Percentiles rank a stretch among this genome's conserved stretches.
These are phyloP conservation scores for Neurospora sublineolata DNA, from an alignment of 495 filamentous ascomycete species.

Conservation along the genomic window DNA sequence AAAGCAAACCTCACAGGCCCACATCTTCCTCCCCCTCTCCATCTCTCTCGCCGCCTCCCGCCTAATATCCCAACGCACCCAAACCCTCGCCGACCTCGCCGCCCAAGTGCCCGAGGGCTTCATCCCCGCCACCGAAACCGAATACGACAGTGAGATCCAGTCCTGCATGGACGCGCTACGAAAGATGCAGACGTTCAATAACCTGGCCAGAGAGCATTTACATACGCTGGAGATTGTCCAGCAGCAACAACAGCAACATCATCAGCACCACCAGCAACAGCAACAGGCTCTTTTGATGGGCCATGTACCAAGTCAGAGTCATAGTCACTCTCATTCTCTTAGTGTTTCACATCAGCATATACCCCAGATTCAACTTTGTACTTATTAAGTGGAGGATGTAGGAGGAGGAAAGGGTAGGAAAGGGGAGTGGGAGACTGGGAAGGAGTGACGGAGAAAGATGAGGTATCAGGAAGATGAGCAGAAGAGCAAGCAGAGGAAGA, in stretches of 20 bases:
- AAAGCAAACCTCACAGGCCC: conserved; percentile 3
- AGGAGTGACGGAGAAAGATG: too few species aligned
- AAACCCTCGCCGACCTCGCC: neutral
- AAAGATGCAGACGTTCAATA: conserved; percentile 21
- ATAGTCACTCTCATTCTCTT: neutral
- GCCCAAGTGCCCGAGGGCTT: neutral
- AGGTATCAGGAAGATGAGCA: too few species aligned
- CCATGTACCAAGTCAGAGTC: neutral
- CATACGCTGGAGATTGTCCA: conserved; percentile 5
- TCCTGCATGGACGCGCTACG: conserved; percentile 15
- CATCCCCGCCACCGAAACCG: neutral
- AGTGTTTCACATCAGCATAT: neutral
- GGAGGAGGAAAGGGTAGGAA: neutral
- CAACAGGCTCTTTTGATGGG: neutral
- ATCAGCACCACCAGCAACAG: neutral
- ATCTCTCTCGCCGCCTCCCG: conserved; percentile 13
- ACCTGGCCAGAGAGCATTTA: conserved; percentile 17
- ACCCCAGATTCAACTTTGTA: neutral
- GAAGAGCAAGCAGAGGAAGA: neutral
- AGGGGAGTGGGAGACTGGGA: too few species aligned
- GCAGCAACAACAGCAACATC: neutral
- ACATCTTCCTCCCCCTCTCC: conserved; percentile 19
- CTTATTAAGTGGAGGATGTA: neutral
- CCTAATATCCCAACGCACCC: conserved; percentile 1
- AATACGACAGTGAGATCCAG: conserved; percentile 4